These are phyloP conservation scores for Citropsis articulata DNA, from an alignment of 345 rosid genomes.

Conservation along the genomic window DNA sequence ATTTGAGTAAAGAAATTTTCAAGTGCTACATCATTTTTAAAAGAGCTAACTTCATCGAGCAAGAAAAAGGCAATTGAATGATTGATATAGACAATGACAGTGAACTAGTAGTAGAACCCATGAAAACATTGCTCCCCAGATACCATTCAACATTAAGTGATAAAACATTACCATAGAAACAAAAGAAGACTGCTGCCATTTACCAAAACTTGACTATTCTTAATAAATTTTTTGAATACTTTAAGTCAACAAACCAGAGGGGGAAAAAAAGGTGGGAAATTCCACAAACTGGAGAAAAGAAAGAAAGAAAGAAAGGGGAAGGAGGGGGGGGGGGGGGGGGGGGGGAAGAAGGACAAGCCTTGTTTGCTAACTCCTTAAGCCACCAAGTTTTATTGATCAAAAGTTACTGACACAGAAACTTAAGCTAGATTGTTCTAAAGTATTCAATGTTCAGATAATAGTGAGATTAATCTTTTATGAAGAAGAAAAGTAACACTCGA, in stretches of 20 bases:
- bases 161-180: not conserved
- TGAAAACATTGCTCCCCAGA: not conserved
- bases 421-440: not conserved
- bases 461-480: not conserved
- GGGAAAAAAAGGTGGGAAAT: not conserved
- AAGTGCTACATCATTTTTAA: not conserved
- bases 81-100: not conserved
- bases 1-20: slow-evolving; percentile 1
- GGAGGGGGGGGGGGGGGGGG: not conserved
- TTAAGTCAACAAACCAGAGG: not conserved
- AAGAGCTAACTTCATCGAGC: not conserved
- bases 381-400: not conserved
- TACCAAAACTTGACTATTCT: not conserved
- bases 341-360: not conserved
- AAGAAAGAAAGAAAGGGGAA: not conserved
- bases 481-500: not conserved
- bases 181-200: not conserved
- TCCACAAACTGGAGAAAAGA: not conserved
- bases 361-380: not conserved
- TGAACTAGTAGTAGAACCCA: not conserved
- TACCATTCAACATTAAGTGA: not conserved
- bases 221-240: not conserved
- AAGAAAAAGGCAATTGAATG: slow-evolving; percentile 3
- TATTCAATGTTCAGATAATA: not conserved
- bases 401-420: not conserved